phyloP scores from a whole-genome alignment of 108 stramenopile genomes.

The Epipyxis sp. region DNA sequence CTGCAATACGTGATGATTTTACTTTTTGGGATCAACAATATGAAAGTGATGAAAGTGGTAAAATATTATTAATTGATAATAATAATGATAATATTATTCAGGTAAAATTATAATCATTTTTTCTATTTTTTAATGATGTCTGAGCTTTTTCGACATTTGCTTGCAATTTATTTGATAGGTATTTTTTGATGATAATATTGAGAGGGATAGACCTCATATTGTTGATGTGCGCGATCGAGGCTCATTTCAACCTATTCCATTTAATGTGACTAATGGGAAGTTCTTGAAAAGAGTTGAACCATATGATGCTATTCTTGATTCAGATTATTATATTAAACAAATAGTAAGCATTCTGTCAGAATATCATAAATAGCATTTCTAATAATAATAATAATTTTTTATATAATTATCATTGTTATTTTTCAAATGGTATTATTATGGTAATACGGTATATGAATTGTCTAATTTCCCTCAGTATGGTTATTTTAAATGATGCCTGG shows the following conservation, averaged over 20 bases:
- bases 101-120: not conserved
- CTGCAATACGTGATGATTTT: conserved; percentile 6
- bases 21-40: conserved; percentile 1
- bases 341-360: not conserved
- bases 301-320: not conserved
- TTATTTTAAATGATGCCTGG: too few relatives aligned
- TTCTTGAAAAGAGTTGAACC: not conserved
- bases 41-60: conserved; percentile 10
- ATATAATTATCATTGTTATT: too few relatives aligned
- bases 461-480: too few relatives aligned
- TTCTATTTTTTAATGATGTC: not conserved
- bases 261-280: not conserved
- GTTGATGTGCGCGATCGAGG: conserved; percentile 25
- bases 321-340: not conserved
- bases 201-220: conserved; percentile 13
- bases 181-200: conserved; percentile 35
- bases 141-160: not conserved
- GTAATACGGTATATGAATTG: too few relatives aligned
- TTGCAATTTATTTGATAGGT: not conserved
- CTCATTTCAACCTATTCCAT: conserved; percentile 1
- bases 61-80: not conserved
- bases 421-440: too few relatives aligned
- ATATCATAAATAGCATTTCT: not conserved
- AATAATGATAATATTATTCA: not conserved
- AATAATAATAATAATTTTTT: too few relatives aligned